A percentile compares a stretch with the other conserved stretches of the same genome.
Evolutionary conservation across 805 yeast species (phyloP).

Genomic region (Starmerella asiatica): DNA sequence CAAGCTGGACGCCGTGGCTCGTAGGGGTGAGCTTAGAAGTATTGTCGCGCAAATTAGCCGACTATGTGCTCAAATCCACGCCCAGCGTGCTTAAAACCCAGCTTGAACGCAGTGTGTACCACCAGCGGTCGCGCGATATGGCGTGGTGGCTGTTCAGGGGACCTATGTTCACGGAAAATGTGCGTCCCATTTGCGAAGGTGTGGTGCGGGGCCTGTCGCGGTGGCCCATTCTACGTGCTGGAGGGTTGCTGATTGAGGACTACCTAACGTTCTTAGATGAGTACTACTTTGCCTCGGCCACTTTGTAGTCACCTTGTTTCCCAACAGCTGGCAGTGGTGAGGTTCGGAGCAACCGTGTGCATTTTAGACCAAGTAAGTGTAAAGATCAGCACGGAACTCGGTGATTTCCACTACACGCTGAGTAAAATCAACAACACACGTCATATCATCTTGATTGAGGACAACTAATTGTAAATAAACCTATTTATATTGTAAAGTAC

Average conservation of each 20-base stretch:
- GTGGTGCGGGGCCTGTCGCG: constrained; percentile 20
- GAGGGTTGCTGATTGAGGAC: constrained; percentile 27
- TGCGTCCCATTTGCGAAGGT: constrained; percentile 25
- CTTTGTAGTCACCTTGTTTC: constrained; percentile 3
- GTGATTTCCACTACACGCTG: constrained; percentile 82
- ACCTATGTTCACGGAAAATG: constrained; percentile 26
- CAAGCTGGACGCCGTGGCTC: constrained; percentile 32
- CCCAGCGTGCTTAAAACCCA: constrained; percentile 4
- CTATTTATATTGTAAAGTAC: no score
- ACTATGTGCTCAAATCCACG: constrained; percentile 10
- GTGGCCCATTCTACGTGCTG: constrained; percentile 26
- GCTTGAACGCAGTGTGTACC: constrained; percentile 25
- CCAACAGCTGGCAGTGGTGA: no score
- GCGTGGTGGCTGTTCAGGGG: constrained; percentile 32
- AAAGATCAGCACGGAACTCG: constrained; percentile 77
- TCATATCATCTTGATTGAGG: constrained; percentile 87
- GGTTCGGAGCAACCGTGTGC: constrained; percentile 96
- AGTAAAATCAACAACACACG: constrained; percentile 80
- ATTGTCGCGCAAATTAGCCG: constrained; percentile 22
- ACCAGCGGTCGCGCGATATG: constrained; percentile 21
- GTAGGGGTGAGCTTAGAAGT: constrained; percentile 28
- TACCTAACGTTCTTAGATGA: constrained; percentile 29
- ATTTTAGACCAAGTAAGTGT: constrained; percentile 78
- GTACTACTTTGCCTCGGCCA: constrained; percentile 19
- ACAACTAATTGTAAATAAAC: no score